A percentile compares a stretch with the other conserved stretches of the same genome.
Conservation (phyloP, 2,329 filamentous ascomycete species). For the Ophiostoma montium region DNA sequence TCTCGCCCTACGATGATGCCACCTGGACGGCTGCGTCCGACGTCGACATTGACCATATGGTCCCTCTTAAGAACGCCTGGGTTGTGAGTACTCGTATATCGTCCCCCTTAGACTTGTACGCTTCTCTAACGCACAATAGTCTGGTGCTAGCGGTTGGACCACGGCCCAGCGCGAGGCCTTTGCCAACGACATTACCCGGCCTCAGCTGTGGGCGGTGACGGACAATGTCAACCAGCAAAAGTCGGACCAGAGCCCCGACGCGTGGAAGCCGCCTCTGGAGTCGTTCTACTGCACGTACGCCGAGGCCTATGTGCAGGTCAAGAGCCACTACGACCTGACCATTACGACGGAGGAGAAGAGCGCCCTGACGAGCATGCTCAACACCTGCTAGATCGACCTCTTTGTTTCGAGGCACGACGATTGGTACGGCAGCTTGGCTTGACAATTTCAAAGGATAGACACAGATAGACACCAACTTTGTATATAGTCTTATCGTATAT, state of each 20-base stretch:
- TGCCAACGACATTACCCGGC: slow-evolving; percentile 63
- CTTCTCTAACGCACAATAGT: slow-evolving; percentile 36
- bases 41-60: slow-evolving; percentile 72
- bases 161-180: slow-evolving; percentile 50
- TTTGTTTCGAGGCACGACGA: no score
- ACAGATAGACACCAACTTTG: no score
- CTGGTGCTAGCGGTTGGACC: slow-evolving; percentile 60
- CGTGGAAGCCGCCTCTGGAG: slow-evolving; percentile 58
- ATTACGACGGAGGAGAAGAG: slow-evolving; percentile 60
- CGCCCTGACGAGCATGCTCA: slow-evolving; percentile 50
- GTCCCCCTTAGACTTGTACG: not conserved
- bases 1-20: slow-evolving; percentile 58
- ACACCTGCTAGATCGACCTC: slow-evolving; percentile 31
- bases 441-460: no score
- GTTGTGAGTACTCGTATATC: slow-evolving; percentile 37
- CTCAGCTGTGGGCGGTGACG: slow-evolving; percentile 68
- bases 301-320: slow-evolving; percentile 63
- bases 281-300: slow-evolving; percentile 69
- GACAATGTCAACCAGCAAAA: slow-evolving; percentile 62
- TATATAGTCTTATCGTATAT: no score
- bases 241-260: slow-evolving; percentile 56
- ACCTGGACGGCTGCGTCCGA: slow-evolving; percentile 55
- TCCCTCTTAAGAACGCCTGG: slow-evolving; percentile 71
- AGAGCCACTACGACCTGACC: slow-evolving; percentile 54
- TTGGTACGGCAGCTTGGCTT: no score